Conservation (phyloP, 2,329 filamentous ascomycete genomes). For the Myotisia sp. region DNA sequence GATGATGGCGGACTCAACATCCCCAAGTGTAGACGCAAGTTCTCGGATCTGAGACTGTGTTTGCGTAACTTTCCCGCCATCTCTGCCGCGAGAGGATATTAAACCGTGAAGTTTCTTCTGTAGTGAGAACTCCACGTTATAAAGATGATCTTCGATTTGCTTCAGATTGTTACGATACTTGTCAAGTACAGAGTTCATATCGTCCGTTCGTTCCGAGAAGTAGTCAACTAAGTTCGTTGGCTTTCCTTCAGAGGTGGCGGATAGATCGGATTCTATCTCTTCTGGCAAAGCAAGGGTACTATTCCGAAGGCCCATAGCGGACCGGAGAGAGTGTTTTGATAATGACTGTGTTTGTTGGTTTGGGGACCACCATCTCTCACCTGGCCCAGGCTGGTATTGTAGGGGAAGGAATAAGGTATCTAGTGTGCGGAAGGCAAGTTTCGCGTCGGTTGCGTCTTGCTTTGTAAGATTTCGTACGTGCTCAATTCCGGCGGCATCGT, state of each 20-base stretch:
- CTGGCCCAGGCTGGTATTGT: constrained; percentile 42
- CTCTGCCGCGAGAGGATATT: constrained; percentile 28
- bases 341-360: constrained; percentile 27
- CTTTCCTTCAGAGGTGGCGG: constrained; percentile 36
- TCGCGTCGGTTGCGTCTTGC: constrained; percentile 55
- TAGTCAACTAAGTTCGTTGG: constrained; percentile 49
- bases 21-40: constrained; percentile 45
- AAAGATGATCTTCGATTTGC: constrained; percentile 52
- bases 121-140: constrained; percentile 47
- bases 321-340: constrained; percentile 23
- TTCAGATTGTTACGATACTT: constrained; percentile 45
- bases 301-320: constrained; percentile 23
- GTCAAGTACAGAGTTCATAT: constrained; percentile 44
- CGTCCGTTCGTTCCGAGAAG: constrained; percentile 49
- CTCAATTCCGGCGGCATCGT: constrained; percentile 48
- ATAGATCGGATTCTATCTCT: constrained; percentile 28
- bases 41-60: constrained; percentile 31
- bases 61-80: constrained; percentile 23
- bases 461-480: constrained; percentile 43
- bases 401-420: constrained; percentile 59
- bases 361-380: constrained; percentile 27
- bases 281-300: constrained; percentile 36
- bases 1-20: constrained; percentile 52
- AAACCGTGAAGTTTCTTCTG: constrained; percentile 47
- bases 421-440: constrained; percentile 57